These are phyloP conservation scores for Talaromyces atroroseus DNA, from an alignment of 2,329 filamentous ascomycete species.

Conservation along the genomic window DNA sequence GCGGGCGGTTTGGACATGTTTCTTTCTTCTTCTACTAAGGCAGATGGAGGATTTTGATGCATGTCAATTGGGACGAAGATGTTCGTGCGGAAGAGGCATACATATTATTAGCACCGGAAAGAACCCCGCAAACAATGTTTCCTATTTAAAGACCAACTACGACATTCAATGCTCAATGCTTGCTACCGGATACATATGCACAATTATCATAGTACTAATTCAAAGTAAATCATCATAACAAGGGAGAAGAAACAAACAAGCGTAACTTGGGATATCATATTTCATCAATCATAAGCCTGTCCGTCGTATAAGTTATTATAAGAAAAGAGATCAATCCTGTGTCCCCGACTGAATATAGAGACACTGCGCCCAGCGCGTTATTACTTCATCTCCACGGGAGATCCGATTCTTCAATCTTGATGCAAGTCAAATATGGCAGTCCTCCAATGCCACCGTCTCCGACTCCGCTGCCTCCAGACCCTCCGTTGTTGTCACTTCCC, in stretches of 20 bases:
- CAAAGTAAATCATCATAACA: background rate
- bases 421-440: slow-evolving; percentile 61
- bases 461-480: slow-evolving; percentile 13
- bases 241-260: background rate
- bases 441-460: slow-evolving; percentile 41
- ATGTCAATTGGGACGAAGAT: background rate
- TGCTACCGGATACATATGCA: slow-evolving; percentile 2
- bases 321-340: background rate
- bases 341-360: background rate
- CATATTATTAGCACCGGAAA: background rate
- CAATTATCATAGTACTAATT: background rate
- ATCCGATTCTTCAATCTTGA: slow-evolving; percentile 56
- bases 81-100: background rate
- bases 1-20: slow-evolving; percentile 19
- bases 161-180: background rate
- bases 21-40: background rate
- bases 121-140: slow-evolving; percentile 5
- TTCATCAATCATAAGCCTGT: slow-evolving; percentile 14
- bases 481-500: slow-evolving; percentile 19
- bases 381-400: slow-evolving; percentile 53
- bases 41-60: background rate
- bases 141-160: too few relatives aligned
- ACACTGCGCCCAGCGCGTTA: slow-evolving; percentile 6
- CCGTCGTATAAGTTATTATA: background rate
- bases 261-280: slow-evolving; percentile 14